Evolutionary conservation across 495 filamentous ascomycete species (phyloP).

Genomic region (Emericellopsis terricola): DNA sequence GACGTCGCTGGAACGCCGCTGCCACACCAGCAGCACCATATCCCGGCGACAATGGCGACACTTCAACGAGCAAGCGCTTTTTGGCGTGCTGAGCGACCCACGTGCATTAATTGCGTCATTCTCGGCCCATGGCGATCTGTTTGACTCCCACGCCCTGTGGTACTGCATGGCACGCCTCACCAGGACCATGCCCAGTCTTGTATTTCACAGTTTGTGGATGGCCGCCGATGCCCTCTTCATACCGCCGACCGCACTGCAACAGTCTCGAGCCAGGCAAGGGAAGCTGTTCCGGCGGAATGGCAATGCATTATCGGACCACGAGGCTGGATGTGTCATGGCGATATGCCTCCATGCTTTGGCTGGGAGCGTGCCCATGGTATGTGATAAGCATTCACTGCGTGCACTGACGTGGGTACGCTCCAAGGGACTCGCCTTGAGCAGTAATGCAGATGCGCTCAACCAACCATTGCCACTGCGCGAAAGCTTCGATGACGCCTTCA

Average conservation of each 20-base stretch:
- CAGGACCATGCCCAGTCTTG: conserved; percentile 30
- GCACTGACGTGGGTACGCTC: conserved; percentile 35
- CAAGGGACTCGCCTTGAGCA: conserved; percentile 19
- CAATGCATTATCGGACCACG: conserved; percentile 17
- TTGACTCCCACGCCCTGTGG: conserved; percentile 32
- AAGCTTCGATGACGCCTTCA: conserved; percentile 37
- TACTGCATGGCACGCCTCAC: conserved; percentile 35
- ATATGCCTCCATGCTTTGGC: conserved; percentile 35
- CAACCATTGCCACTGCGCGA: conserved; percentile 27
- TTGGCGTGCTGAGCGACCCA: conserved; percentile 52
- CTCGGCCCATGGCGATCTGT: conserved; percentile 22
- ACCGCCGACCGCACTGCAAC: conserved; percentile 37
- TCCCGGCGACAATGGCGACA: conserved; percentile 23
- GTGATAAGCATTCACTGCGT: conserved; percentile 19
- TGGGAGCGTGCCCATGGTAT: conserved; percentile 30
- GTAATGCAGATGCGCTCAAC: conserved; percentile 14
- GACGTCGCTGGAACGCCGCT: background rate
- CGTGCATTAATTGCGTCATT: conserved; percentile 50
- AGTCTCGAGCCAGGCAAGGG: conserved; percentile 11
- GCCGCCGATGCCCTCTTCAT: conserved; percentile 49
- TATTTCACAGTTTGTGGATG: conserved; percentile 64
- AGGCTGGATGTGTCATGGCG: conserved; percentile 30
- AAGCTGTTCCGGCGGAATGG: conserved; percentile 18
- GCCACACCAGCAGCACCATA: background rate
- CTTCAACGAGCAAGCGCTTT: conserved; percentile 59